Evolutionary conservation across 495 filamentous ascomycete genomes (phyloP), one percentile per base, ranked within the genome.

Genomic region (Neurospora sp.): DNA sequence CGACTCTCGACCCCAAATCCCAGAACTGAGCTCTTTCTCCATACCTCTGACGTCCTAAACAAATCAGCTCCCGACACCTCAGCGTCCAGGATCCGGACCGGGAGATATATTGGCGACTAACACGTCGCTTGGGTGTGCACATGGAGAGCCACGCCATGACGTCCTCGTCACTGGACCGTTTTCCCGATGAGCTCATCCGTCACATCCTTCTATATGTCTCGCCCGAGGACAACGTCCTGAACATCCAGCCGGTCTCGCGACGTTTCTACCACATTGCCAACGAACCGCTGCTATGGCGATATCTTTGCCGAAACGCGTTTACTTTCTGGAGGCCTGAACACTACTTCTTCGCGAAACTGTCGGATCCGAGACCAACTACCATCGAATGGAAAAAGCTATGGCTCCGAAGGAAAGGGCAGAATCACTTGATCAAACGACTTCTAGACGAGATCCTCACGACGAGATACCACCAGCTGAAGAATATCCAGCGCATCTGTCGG

Each of bases 351-450:
- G 78, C 83, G 70, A 94, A 90, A 76, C 77, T 89, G 2, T 75
- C 78, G 5, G 27, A 65, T 14, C 74, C 75, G 14, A 75, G 69
- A 5, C 85, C 89, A 2, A 83, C 83, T n/a, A 84, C 88, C 12
- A 86, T 91, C 1, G 82, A 94, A 76, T 99, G 96, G 96, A 94
- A 90, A 75, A 75, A 77, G 7, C 83, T 97, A 3, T 98, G 90
- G 83, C 77, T 89, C 35, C 75, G 84, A 47, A 89, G 92, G 73
- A 82, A 86, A 42, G 75, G 76, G 12, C 82, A 85, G 22, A 89
- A 96, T 74, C 78, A 76, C 22, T 77, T 82, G 31, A 89, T 89
- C n/a, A 84, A 84, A 18, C 78, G 77, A 14, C 78, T 90, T 22
- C 81, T 99, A 68, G 86, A 97, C 72, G 86, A 85, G 68, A 90